Evolutionary conservation across 495 filamentous ascomycete species (phyloP), one percentile per base, ranked within the genome.

Genomic region (Cenococcum geophilum): DNA sequence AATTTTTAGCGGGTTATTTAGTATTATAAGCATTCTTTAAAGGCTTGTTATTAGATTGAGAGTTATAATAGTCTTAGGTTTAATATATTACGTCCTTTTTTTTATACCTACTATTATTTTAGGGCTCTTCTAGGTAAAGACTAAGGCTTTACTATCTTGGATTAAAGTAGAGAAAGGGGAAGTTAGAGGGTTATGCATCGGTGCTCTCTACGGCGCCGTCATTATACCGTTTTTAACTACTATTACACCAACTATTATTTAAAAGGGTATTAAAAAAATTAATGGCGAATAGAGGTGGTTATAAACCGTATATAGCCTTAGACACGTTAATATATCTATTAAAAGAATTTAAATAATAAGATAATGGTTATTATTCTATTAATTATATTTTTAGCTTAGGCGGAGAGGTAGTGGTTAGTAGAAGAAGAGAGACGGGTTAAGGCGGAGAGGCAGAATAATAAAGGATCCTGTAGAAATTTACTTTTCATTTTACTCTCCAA

Each of bases 61-160:
- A 59, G 27, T 59, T 27, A 35, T 59, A 59, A 50, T 59, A 32
- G 57, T 59, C 57, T 51, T 59, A 59, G 42, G 42, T 59, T 59
- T 59, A n/a, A 50, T 59, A 59, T 59, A 32, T 59, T 59, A n/a
- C 23, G 34, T 59, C 43, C 57, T 59, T 36, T 59, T 21, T 49
- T 59, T 50, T 59, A 27, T n/a, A n/a, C n/a, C n/a, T n/a, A n/a
- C n/a, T n/a, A n/a, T n/a, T n/a, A n/a, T n/a, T n/a, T n/a, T n/a
- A 59, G 18, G 42, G 57, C 22, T 59, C n/a, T 59, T 59, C 42
- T 21, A 59, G 57, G 57, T 43, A 32, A 59, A 59, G 57, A 50
- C 57, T n/a, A 59, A 59, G 43, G 42, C 23, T 27, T 50, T 59
- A 59, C 57, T n/a, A 59, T 59, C 42, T 50, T 18, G 42, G 43